Evolutionary conservation across 169 alveolate genomes (phyloP), one percentile per base, ranked within the genome.

Genomic region (Plasmodium fragile): DNA sequence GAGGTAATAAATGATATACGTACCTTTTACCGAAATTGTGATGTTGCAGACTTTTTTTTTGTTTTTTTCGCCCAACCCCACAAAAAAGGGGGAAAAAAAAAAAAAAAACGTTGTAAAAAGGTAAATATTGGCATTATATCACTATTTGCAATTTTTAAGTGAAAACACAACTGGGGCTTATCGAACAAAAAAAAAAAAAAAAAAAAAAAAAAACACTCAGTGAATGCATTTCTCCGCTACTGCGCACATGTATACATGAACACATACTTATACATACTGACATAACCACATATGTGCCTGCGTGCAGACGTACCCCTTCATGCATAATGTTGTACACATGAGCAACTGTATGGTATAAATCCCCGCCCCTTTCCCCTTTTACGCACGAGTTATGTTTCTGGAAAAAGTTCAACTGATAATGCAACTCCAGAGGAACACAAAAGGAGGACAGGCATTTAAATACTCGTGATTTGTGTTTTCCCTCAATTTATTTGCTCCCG

Each of bases 111-210:
- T 59, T 59, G 73, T 18, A 59, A 59, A 59, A 59, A 22, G 36
- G 73, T 59, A 25, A n/a, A 59, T 59, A 59, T 59, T 59, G 73
- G 8, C 73, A 59, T 59, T 59, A 59, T 36, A 18, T 11, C 73
- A 59, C 34, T 0, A 59, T 59, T 59, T 59, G 73, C 73, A 3
- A 59, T 59, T 59, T 59, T 59, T 59, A 59, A 59, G 13, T 59
- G 73, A 59, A 59, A 59, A n/a, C 73, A 1, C 73, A 59, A 59
- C 73, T 22, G 73, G 73, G 73, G 73, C 73, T 59, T 59, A 59
- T 22, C 34, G 73, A 72, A 72, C 6, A 22, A 72, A 72, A 30
- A 72, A 72, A 72, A 28, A 71, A n/a, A n/a, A n/a, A n/a, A n/a
- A 32, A 72, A 32, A 36, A 30, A 72, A 32, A 72, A 72, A 32